Base-by-base conservation (phyloP, 805 yeast genomes). In the Candida ascalaphidarum region DNA sequence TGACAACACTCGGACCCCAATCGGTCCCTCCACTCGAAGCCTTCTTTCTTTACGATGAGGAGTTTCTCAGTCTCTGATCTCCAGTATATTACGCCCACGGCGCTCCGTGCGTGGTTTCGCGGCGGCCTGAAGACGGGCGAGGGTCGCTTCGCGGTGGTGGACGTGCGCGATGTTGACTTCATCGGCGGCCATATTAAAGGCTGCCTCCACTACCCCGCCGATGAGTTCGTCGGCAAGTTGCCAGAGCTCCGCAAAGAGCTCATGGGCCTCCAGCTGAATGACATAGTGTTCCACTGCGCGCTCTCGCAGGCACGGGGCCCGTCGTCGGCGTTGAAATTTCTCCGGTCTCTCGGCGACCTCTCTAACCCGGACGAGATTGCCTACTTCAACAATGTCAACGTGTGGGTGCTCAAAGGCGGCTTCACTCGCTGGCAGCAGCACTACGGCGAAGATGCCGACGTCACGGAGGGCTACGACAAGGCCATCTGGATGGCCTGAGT, bases 261-360 rank as follows among this genome's bases (percentile, higher is more conserved):
- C 9, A 25, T 39, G 12, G 50, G 50, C 19, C 46, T 52, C 8
- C 49, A 51, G 4, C 46, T 53, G 5, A 57, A 64, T 23, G 74
- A 70, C 30, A 71, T 85, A 0, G 80, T 92, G 0, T 92, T 89
- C 57, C 96, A 92, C 50, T 89, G 98, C 52, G 86, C 88, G 17
- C 63, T 82, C 17, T 79, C 94, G 3, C 97, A 92, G 52, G 94
- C 80, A 34, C 62, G 98, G 29, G 97, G 97, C 0, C 97, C 97
- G 0, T 62, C 82, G 3, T 71, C 95, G 3, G 86, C 96, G 0
- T 56, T 77, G 53, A 62, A 61, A 41, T 80, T 81, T 42, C 44
- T 65, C 37, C 52, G 78, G 31, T 61, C 63, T 37, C 55, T 69
- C 10, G 50, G 54, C 24, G 63, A 56, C 9, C 28, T 53, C 11